Base-by-base conservation (phyloP, 768 basidiomycete species). In the Rubroboletus satanas region DNA sequence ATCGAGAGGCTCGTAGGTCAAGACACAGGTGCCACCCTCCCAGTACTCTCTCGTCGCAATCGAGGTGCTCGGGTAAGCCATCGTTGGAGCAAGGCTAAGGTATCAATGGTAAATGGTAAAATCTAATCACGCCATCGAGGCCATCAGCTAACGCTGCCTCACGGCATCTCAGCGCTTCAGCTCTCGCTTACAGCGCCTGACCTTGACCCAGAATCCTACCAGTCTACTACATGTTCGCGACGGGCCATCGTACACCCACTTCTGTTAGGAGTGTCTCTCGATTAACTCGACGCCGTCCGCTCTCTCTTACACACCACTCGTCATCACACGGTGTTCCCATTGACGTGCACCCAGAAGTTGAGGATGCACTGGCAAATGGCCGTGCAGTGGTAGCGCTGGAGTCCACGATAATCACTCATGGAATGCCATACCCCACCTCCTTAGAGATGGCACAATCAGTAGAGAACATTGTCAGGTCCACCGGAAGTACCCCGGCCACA, bases 351-450 rank as follows among this genome's bases (percentile, higher is more conserved):
- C 87, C 89, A 9, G 94, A 98, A 69, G 86, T 98, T 32, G 75
- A 87, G 58, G 81, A 94, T 52, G 94, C 95, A 4, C 77, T 96
- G 21, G 75, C 78, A 5, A 73, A 77, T 39, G 74, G 77, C 10
- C 75, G 74, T 57, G 84, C 93, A 18, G 77, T 98, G 43, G 93
- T 98, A 11, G 94, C 95, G 12, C 82, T 98, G 11, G 96, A 98
- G 69, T 91, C 89, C 2, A 87, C 96, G 1, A 82, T 98, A 50
- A 84, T 97, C 55, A 94, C 94, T 1, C 93, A 98, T 76, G 96
- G 93, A 18, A 83, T 96, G 74, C 91, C 93, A 0, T 83, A 83
- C 60, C 93, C 93, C 0, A 77, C 78, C 36, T 95, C 93, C 65
- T 68, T 87, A 7, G 76, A 85, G 28, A 84, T 88, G 23, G 85